These are phyloP conservation scores for Hyphopichia fennica DNA, from an alignment of 1,139 yeast genomes.

Conservation along the genomic window DNA sequence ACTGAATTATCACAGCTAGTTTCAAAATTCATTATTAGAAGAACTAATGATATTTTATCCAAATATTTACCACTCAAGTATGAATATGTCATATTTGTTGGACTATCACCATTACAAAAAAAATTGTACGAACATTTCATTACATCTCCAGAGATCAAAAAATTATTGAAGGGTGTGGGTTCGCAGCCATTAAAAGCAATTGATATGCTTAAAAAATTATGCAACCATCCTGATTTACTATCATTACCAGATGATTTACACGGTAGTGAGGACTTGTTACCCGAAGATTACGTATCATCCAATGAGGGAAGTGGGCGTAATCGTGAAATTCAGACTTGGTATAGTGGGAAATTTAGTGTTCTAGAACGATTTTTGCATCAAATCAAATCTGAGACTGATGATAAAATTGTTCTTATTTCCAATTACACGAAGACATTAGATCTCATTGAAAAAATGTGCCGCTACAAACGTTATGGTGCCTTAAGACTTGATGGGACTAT, in stretches of 20 bases:
- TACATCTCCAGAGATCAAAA: slow-evolving; percentile 76
- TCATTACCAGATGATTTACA: slow-evolving; percentile 74
- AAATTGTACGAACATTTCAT: slow-evolving; percentile 71
- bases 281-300: slow-evolving; percentile 64
- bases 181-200: slow-evolving; percentile 90
- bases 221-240: slow-evolving; percentile 89
- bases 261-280: slow-evolving; percentile 65
- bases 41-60: slow-evolving; percentile 92
- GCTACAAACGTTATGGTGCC: slow-evolving; percentile 71
- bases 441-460: slow-evolving; percentile 82
- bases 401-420: slow-evolving; percentile 90
- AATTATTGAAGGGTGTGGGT: slow-evolving; percentile 66
- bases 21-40: slow-evolving; percentile 85
- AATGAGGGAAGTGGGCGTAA: slow-evolving; percentile 35
- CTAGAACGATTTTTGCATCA: slow-evolving; percentile 74
- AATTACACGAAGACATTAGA: slow-evolving; percentile 94
- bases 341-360: slow-evolving; percentile 61
- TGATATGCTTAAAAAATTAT: slow-evolving; percentile 81
- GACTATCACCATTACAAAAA: slow-evolving; percentile 75
- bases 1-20: slow-evolving; percentile 73
- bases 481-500: slow-evolving; percentile 89
- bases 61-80: slow-evolving; percentile 93
- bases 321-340: slow-evolving; percentile 61
- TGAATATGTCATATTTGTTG: slow-evolving; percentile 92
- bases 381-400: slow-evolving; percentile 79